Evolutionary conservation across 1,284 basidiomycete species (phyloP).

Genomic region (Bjerkandera adusta): DNA sequence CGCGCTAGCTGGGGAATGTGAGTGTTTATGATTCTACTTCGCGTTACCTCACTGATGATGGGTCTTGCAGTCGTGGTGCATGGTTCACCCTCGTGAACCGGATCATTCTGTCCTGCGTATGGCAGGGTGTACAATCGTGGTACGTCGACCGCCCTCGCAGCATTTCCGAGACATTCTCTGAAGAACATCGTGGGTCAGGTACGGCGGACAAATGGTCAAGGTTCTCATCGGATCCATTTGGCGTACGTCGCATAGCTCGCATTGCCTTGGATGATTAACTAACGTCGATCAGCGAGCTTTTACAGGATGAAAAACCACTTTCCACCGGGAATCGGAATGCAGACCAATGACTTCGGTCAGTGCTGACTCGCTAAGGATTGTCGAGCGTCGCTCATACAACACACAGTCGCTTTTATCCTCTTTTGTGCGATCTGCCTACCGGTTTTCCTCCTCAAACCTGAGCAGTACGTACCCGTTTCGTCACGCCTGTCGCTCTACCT

Average conservation of each 20-base stretch:
- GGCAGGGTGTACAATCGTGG: slow-evolving; percentile 28
- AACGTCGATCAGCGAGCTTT: slow-evolving; percentile 29
- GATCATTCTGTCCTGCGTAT: slow-evolving; percentile 31
- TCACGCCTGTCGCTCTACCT: neutral
- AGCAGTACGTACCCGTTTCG: slow-evolving; percentile 13
- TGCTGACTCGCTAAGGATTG: neutral
- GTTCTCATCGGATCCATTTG: slow-evolving; percentile 34
- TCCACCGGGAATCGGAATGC: slow-evolving; percentile 25
- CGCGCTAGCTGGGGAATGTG: slow-evolving; percentile 31
- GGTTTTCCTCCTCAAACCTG: slow-evolving; percentile 25
- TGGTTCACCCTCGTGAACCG: slow-evolving; percentile 29
- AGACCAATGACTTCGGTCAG: slow-evolving; percentile 34
- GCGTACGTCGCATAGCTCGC: slow-evolving; percentile 24
- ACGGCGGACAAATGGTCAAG: slow-evolving; percentile 33
- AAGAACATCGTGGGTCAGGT: too few species aligned
- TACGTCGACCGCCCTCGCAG: neutral
- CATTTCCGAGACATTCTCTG: neutral
- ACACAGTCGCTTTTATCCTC: slow-evolving; percentile 27
- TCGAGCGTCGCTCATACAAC: neutral
- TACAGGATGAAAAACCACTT: slow-evolving; percentile 33
- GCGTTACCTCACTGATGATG: neutral
- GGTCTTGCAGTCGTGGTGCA: slow-evolving; percentile 23
- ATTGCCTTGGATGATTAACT: neutral
- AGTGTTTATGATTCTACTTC: slow-evolving; percentile 3
- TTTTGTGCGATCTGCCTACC: slow-evolving; percentile 28